A percentile compares a stretch with the other conserved stretches of the same genome.
phyloP scores from a whole-genome alignment of 257 asterid species.

The Buddleja alternifolia region DNA sequence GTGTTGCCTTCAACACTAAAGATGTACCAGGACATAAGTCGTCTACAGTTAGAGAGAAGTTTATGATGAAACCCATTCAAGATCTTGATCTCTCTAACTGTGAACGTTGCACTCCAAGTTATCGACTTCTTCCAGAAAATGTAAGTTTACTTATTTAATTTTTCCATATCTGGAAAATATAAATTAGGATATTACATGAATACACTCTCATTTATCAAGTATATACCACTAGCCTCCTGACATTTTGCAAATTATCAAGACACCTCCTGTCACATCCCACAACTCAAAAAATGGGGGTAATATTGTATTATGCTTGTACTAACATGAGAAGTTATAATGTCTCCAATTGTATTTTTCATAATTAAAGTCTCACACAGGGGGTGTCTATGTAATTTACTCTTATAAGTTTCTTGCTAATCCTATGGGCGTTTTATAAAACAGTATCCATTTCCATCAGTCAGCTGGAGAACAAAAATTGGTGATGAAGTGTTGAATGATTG shows the following conservation, averaged over 20 bases:
- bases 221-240: too few relatives aligned
- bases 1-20: conserved; percentile 36
- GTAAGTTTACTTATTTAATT: conserved; percentile 29
- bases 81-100: conserved; percentile 82
- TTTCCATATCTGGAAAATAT: conserved; percentile 14
- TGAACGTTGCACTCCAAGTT: conserved; percentile 55
- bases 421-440: conserved; percentile 35
- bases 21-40: conserved; percentile 50
- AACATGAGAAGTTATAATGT: too few relatives aligned
- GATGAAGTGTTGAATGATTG: conserved; percentile 69
- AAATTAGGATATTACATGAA: too few relatives aligned
- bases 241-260: too few relatives aligned
- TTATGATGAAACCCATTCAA: conserved; percentile 63
- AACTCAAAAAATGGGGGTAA: too few relatives aligned
- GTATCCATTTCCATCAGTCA: conserved; percentile 68
- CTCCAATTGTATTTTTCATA: too few relatives aligned
- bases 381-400: too few relatives aligned
- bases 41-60: conserved; percentile 55
- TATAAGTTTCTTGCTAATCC: too few relatives aligned
- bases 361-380: too few relatives aligned
- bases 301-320: too few relatives aligned
- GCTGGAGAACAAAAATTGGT: conserved; percentile 60
- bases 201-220: too few relatives aligned
- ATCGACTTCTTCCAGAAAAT: conserved; percentile 54
- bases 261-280: too few relatives aligned